Base-by-base conservation (phyloP, 164 flowering plant genomes). In the Tetracentron sinense region DNA sequence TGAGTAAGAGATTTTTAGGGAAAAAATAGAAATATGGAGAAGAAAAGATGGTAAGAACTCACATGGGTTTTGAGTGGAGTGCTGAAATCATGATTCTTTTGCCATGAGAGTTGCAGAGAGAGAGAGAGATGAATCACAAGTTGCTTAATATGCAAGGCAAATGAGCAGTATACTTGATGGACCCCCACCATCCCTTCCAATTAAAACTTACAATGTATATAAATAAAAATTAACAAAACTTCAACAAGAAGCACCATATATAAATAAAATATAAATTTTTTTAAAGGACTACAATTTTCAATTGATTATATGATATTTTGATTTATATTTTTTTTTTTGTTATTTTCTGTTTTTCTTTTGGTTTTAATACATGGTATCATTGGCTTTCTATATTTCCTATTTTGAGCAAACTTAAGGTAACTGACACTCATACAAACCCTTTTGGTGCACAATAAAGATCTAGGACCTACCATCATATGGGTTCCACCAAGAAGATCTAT, bases 131-230 rank as follows among this genome's bases (percentile, higher is more conserved):
- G 74, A 66, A 67, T 73, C 66, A 42, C 62, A 62, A 71, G 80
- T 87, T 88, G 97, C 98, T 93, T 90, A 87, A 84, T 70, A 75
- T 70, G 73, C 87, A 88, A 88, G 93, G 90, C 84, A 87, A 85
- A 72, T 79, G 77, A 80, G 81, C 88, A 78, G 83, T 79, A 67
- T 72, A 81, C 89, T 78, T 74, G 87, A 85, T 86, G 92, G 92
- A 81, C 86, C 88, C 75, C 83, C 84, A 73, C 82, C 81, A 71
- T 72, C 75, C 65, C 69, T 64, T 62, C 64, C 65, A 69, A 66
- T 76, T 77, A 62, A 47, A 56, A 25, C 44, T 60, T 16, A 47
- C 59, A 30, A 15, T 26, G 15, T 35, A 35, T 21, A 54, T 44
- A 51, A 26, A 52, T 58, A 68, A 63, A 62, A 63, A 61, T 65